Evolutionary conservation across 2,329 filamentous ascomycete species (phyloP), one percentile per base, ranked within the genome.

Genomic region (Colletotrichum echinochloae): DNA sequence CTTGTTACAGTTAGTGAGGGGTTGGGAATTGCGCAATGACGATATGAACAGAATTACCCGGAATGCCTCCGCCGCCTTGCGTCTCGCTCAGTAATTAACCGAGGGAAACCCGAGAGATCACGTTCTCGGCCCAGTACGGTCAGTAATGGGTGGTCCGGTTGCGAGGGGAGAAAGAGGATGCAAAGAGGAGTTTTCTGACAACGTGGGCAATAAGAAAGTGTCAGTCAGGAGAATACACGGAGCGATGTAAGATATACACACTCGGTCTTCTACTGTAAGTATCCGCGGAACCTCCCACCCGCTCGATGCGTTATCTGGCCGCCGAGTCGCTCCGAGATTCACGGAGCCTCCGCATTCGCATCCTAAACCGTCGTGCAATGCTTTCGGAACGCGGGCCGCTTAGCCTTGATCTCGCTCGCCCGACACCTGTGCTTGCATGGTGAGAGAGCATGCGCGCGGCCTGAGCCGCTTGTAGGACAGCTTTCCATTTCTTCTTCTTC

Each of bases 381-480:
- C 55, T 23, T 28, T 39, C 65, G 68, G 68, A 64, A 64, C 37
- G 28, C 68, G 68, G 68, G 57, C 68, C 68, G 64, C 37, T 49
- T 49, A 48, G 68, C 68, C 68, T 61, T 56, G 39, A 35, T 59
- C 3, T 51, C 46, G 54, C 54, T 33, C 12, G 49, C 49, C 16
- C 20, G 28, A 55, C 9, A 23, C 30, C n/a, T 5, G 26, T 16
- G 16, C 33, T 57, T 44, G 20, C 1, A 48, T 49, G 16, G 16
- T 14, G 30, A 26, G 30, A 5, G 49, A 52, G 30, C 23, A 11
- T 52, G 8, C 18, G 8, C 18, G 33, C 18, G 1, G 9, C 18
- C 12, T 33, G 49, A 12, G 8, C 28, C 33, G 16, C 28, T n/a
- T 52, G 16, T 52, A 0, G 26, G 26, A 51, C 18, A 26, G 4